phyloP scores from a whole-genome alignment of 2,329 filamentous ascomycete genomes.

The Arachnopeziza araneosa region DNA sequence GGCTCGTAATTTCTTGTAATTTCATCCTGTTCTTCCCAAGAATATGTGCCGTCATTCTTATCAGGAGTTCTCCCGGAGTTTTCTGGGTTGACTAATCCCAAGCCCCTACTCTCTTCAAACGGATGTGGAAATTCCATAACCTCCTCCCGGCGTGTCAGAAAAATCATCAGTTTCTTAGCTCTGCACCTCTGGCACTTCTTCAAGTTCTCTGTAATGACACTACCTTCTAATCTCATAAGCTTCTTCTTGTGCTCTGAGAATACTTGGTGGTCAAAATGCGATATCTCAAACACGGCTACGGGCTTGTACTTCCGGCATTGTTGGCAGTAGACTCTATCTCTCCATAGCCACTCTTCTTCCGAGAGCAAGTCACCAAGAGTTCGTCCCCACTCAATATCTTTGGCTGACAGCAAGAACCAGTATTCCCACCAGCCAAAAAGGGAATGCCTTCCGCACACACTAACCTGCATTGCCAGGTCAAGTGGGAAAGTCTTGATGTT shows the following conservation, averaged over 20 bases:
- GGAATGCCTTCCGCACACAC: not conserved
- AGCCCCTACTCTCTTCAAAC: not conserved
- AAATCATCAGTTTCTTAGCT: conserved; percentile 1
- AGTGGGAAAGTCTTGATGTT: conserved; percentile 2
- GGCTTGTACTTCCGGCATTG: conserved; percentile 7
- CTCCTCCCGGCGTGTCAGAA: not conserved
- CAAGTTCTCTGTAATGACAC: not conserved
- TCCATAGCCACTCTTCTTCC: conserved; percentile 4
- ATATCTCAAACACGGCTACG: not conserved
- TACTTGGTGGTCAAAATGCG: not conserved
- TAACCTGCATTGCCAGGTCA: not conserved
- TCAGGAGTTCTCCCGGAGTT: too few relatives aligned
- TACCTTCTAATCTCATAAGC: not conserved
- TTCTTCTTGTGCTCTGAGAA: not conserved
- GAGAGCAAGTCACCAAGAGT: not conserved
- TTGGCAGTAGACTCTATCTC: not conserved
- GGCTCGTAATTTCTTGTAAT: not conserved
- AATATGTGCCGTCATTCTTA: not conserved
- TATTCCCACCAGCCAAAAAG: conserved; percentile 2
- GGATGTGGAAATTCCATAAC: not conserved
- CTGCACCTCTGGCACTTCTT: not conserved
- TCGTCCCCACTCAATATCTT: not conserved
- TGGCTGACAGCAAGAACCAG: not conserved
- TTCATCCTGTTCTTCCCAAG: not conserved
- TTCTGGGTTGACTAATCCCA: conserved; percentile 1